Conservation (phyloP, 2,329 filamentous ascomycete genomes). For the Penicillium sp. region DNA sequence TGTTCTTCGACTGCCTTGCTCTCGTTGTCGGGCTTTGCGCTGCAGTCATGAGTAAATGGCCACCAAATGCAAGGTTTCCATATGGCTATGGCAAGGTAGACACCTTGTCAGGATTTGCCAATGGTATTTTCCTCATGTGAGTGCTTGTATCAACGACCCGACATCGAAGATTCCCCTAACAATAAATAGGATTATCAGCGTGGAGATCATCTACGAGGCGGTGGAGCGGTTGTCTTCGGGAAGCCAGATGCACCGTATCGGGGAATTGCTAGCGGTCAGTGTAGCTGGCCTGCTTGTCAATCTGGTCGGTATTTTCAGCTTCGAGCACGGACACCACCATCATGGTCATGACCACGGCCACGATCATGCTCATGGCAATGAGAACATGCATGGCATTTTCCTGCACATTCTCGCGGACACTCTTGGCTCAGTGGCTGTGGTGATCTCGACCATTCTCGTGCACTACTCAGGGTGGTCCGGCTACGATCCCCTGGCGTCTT, state of each 20-base stretch:
- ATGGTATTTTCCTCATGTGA: constrained; percentile 90
- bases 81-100: constrained; percentile 98
- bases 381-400: constrained; percentile 98
- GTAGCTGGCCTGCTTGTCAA: constrained; percentile 85
- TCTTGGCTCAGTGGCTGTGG: constrained; percentile 90
- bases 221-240: constrained; percentile 84
- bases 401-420: constrained; percentile 94
- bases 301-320: constrained; percentile 85
- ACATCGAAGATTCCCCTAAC: constrained; percentile 1
- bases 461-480: constrained; percentile 87
- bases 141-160: constrained; percentile 29
- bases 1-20: constrained; percentile 98
- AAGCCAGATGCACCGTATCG: constrained; percentile 77
- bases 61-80: constrained; percentile 81
- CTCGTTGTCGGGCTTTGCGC: constrained; percentile 87
- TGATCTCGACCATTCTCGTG: constrained; percentile 85
- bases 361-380: constrained; percentile 69
- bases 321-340: constrained; percentile 65
- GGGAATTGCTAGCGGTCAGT: constrained; percentile 87
- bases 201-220: constrained; percentile 95
- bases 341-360: constrained; percentile 54
- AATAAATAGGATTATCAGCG: constrained; percentile 73
- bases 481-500: constrained; percentile 93
- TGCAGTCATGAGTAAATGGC: constrained; percentile 96
- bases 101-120: constrained; percentile 92